Evolutionary conservation across 495 filamentous ascomycete genomes (phyloP).

Genomic region (Hypoxylon trugodes): DNA sequence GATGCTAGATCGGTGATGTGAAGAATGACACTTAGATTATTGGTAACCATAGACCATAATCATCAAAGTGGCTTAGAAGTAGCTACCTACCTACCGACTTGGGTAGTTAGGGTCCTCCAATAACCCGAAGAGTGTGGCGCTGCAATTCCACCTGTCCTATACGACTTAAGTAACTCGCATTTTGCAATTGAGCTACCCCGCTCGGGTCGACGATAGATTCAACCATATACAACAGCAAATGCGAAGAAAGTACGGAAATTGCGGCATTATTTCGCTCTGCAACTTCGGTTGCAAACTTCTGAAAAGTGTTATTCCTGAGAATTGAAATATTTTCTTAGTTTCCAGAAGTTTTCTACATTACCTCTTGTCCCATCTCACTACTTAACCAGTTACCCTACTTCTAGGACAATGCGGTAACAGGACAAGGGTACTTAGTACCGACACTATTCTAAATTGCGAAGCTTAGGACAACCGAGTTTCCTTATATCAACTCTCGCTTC

Average conservation of each 20-base stretch:
- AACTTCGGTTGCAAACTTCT: background rate
- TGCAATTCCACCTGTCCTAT: too few relatives aligned
- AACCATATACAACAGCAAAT: background rate
- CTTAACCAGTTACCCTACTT: background rate
- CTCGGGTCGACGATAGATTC: background rate
- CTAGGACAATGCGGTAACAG: conserved; percentile 6
- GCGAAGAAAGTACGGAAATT: background rate
- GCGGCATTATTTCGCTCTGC: background rate
- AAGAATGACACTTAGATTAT: background rate
- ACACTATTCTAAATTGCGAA: too few relatives aligned
- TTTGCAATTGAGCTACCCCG: conserved; percentile 16
- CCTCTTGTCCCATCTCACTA: background rate
- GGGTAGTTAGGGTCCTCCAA: too few relatives aligned
- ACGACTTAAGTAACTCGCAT: too few relatives aligned
- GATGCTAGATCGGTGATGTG: background rate
- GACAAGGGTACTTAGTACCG: too few relatives aligned
- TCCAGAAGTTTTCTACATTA: too few relatives aligned
- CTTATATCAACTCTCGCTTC: background rate
- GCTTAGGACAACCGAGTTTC: background rate
- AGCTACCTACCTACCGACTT: too few relatives aligned
- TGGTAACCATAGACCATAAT: too few relatives aligned
- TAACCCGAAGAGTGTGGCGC: too few relatives aligned
- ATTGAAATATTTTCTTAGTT: too few relatives aligned
- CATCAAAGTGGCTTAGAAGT: too few relatives aligned
- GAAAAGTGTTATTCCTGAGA: conserved; percentile 2